phyloP scores from a whole-genome alignment of 495 filamentous ascomycete species.

The Penicillium cosmopolitanum region DNA sequence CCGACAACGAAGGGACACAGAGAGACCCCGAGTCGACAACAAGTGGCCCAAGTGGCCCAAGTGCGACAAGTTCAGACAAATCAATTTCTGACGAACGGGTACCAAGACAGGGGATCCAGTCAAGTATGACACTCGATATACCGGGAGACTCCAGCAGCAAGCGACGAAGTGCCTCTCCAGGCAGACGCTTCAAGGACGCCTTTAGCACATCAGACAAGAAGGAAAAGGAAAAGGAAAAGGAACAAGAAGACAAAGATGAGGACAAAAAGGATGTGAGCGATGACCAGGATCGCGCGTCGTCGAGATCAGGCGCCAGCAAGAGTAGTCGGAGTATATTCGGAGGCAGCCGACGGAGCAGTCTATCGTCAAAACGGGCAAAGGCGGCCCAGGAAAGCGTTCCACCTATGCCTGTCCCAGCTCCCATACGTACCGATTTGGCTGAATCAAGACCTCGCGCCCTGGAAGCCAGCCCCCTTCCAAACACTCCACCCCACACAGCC shows the following conservation, averaged over 20 bases:
- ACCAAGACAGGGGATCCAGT: slow-evolving; percentile 27
- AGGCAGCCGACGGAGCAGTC: slow-evolving; percentile 44
- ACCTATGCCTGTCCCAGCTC: slow-evolving; percentile 38
- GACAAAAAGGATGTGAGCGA: slow-evolving; percentile 43
- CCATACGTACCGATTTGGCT: slow-evolving; percentile 44
- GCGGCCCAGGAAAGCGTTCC: slow-evolving; percentile 35
- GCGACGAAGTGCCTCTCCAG: slow-evolving; percentile 46
- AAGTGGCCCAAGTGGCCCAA: slow-evolving; percentile 39
- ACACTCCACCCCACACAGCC: slow-evolving; percentile 49
- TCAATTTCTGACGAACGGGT: slow-evolving; percentile 28
- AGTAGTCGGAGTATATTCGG: slow-evolving; percentile 35
- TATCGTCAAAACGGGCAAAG: slow-evolving; percentile 41
- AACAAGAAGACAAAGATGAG: background rate
- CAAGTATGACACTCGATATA: slow-evolving; percentile 35
- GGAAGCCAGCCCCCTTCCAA: slow-evolving; percentile 34
- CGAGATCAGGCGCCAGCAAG: slow-evolving; percentile 38
- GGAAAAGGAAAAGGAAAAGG: slow-evolving; percentile 13
- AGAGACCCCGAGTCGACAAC: slow-evolving; percentile 36
- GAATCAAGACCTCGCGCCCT: slow-evolving; percentile 32
- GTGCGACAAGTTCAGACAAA: slow-evolving; percentile 29
- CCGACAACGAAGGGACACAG: slow-evolving; percentile 26
- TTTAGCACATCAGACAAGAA: slow-evolving; percentile 36
- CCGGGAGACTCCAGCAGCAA: slow-evolving; percentile 38
- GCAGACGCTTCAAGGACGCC: slow-evolving; percentile 50
- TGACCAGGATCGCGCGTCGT: slow-evolving; percentile 48